Evolutionary conservation across 2,329 filamentous ascomycete species (phyloP).

Genomic region (Teratosphaeria zuluensis): DNA sequence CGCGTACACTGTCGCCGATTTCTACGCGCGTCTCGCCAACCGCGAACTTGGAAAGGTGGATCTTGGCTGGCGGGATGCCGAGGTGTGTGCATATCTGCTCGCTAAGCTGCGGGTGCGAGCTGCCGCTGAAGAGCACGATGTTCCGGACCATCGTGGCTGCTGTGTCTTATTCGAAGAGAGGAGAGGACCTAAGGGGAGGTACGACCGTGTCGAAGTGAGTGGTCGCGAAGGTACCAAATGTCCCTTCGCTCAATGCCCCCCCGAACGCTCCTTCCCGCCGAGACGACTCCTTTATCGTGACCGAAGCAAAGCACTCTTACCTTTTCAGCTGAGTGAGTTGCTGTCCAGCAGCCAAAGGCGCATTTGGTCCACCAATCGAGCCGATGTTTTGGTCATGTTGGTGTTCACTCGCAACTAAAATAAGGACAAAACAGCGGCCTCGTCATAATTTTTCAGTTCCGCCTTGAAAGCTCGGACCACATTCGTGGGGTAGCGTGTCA

Average conservation of each 20-base stretch:
- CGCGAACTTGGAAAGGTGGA: slow-evolving; percentile 83
- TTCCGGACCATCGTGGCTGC: slow-evolving; percentile 69
- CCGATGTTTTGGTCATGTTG: background rate
- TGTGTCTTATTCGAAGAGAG: background rate
- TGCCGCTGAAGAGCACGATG: slow-evolving; percentile 86
- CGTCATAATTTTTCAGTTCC: background rate
- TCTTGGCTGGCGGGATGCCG: slow-evolving; percentile 73
- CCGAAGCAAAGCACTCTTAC: background rate
- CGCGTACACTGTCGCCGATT: slow-evolving; percentile 90
- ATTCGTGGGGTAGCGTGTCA: background rate
- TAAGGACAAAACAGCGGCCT: background rate
- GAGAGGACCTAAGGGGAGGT: background rate
- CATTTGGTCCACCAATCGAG: background rate
- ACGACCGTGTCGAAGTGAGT: background rate
- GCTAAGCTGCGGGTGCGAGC: slow-evolving; percentile 80
- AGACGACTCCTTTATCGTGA: background rate
- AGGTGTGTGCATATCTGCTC: slow-evolving; percentile 82
- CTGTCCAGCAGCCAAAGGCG: background rate
- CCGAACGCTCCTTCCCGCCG: background rate
- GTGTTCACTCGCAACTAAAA: background rate
- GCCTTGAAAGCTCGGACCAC: background rate
- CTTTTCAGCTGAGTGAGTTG: background rate
- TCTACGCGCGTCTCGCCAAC: slow-evolving; percentile 92
- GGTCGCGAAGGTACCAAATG: background rate
- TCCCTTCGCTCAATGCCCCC: background rate